A percentile compares a stretch with the other conserved stretches of the same genome.
Conservation (phyloP, 441 rosid species). For the Arabidopsis hybrid region DNA sequence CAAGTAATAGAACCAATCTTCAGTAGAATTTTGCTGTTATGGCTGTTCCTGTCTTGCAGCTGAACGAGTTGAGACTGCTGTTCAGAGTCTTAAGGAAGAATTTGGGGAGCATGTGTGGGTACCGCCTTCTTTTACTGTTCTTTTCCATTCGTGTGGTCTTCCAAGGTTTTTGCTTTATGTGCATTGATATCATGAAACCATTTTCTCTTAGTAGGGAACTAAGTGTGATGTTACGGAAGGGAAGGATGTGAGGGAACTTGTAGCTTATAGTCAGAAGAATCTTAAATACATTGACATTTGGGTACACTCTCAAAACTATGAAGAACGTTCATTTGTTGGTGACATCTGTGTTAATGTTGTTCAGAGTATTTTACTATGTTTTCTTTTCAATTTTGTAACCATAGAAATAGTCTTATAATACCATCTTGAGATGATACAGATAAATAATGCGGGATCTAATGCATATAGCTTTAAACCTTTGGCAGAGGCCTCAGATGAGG, state of each 20-base stretch:
- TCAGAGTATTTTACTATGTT: no score
- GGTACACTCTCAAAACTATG: constrained; percentile 47
- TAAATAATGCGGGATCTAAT: constrained; percentile 99
- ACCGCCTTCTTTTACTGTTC: constrained; percentile 51
- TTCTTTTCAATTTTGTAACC: no score
- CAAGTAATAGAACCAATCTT: no score
- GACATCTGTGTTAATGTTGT: no score
- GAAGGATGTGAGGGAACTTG: constrained; percentile 75
- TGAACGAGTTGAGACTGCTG: constrained; percentile 46
- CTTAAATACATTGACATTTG: constrained; percentile 80
- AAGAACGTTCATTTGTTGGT: not conserved
- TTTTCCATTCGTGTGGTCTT: not conserved
- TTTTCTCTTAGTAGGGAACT: constrained; percentile 63
- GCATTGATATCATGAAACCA: constrained; percentile 6
- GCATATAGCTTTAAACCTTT: constrained; percentile 94
- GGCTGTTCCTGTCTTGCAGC: not conserved
- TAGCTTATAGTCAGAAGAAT: constrained; percentile 63
- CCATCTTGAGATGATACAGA: constrained; percentile 64
- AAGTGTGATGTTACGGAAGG: constrained; percentile 83
- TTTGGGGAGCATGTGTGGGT: constrained; percentile 37
- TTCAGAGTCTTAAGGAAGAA: no score
- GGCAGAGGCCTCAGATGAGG: constrained; percentile 91
- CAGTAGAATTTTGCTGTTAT: not conserved
- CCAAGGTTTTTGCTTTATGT: not conserved
- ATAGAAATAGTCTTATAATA: constrained; percentile 5